A percentile compares a stretch with the other conserved stretches of the same genome.
Conservation (phyloP, 805 yeast genomes). For the Saturnispora zaruensis region DNA sequence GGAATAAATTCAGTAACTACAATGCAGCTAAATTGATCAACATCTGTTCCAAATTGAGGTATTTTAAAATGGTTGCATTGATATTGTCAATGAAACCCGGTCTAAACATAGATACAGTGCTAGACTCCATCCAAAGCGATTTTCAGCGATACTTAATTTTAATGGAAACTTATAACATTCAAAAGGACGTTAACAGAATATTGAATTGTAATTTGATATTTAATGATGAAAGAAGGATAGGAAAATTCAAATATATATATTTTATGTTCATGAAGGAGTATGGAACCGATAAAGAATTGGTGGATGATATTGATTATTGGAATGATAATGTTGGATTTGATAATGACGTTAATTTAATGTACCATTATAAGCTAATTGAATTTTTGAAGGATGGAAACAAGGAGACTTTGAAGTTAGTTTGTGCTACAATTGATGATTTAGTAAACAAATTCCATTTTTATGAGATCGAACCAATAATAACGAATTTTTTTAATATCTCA, state of each 20-base stretch:
- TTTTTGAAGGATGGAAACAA: not conserved
- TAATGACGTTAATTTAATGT: not conserved
- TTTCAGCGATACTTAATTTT: not conserved
- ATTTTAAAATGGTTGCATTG: not conserved
- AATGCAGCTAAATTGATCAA: not conserved
- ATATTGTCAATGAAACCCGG: not conserved
- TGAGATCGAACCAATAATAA: not conserved
- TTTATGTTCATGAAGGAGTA: conserved; percentile 2
- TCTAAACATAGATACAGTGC: not conserved
- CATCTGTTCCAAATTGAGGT: not conserved
- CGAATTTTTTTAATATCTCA: not conserved
- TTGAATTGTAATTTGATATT: not conserved
- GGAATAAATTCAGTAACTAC: not conserved
- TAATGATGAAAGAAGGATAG: not conserved
- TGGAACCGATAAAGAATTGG: not conserved
- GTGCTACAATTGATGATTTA: not conserved
- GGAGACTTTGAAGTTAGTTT: not conserved
- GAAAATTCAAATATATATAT: conserved; percentile 3
- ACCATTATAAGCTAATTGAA: not conserved
- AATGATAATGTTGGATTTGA: not conserved
- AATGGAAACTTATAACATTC: not conserved
- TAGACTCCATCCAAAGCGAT: not conserved
- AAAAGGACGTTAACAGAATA: not conserved
- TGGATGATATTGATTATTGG: not conserved
- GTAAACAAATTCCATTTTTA: not conserved